Conservation (phyloP, 2,329 filamentous ascomycete species). For the Pseudocercospora fijiensis region DNA sequence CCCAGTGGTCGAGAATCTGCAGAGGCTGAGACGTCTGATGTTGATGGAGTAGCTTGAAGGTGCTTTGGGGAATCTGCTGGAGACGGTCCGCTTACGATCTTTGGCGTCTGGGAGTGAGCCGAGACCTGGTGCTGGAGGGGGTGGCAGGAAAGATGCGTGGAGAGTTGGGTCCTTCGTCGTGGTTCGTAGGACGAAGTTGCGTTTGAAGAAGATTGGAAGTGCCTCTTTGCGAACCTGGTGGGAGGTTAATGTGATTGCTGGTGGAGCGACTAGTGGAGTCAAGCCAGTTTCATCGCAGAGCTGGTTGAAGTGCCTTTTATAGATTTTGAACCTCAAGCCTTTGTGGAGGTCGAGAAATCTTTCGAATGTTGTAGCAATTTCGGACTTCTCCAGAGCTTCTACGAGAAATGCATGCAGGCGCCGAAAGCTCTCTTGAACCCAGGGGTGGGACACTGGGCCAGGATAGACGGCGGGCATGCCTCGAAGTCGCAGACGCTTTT, state of each 20-base stretch:
- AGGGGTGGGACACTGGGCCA: background rate
- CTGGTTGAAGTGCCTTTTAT: background rate
- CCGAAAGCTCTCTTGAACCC: background rate
- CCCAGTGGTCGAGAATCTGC: background rate
- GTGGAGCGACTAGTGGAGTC: background rate
- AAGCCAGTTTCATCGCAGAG: background rate
- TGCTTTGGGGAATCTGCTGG: background rate
- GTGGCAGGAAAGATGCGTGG: background rate
- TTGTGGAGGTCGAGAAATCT: background rate
- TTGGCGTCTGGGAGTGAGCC: background rate
- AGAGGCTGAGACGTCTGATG: background rate
- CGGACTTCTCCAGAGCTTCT: background rate
- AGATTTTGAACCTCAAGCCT: background rate
- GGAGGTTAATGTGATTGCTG: background rate
- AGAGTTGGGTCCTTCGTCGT: background rate
- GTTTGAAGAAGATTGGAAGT: background rate
- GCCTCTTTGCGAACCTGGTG: background rate
- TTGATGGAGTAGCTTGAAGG: background rate
- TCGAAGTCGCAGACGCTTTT: background rate
- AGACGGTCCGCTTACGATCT: background rate
- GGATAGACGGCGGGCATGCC: background rate
- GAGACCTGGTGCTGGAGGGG: background rate
- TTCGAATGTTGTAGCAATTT: background rate
- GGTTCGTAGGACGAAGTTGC: background rate
- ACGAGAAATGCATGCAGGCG: background rate